Conservation (phyloP, 225 moss, liverwort and hornwort genomes). For the Bryum argenteum region DNA sequence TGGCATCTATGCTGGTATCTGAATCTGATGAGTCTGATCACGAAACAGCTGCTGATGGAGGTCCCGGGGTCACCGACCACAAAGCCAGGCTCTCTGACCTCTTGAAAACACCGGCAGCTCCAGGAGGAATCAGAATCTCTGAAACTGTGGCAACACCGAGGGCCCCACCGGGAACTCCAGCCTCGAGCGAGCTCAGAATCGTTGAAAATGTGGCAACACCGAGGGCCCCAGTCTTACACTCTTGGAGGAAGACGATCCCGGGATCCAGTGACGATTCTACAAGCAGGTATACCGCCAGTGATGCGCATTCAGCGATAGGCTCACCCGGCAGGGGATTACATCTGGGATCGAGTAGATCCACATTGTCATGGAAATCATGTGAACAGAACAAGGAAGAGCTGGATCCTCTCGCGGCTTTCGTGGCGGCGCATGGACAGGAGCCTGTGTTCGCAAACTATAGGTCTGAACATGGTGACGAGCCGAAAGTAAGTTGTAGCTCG, state of each 20-base stretch:
- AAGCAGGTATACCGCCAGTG: background rate
- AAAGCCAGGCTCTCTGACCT: too few species aligned
- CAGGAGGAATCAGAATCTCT: background rate
- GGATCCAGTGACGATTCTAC: background rate
- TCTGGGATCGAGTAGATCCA: background rate
- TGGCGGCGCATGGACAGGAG: background rate
- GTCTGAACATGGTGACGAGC: background rate
- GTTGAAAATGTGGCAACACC: background rate
- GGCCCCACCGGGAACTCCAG: background rate
- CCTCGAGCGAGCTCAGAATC: background rate
- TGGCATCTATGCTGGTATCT: conserved; percentile 44
- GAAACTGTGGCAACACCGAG: conserved; percentile 6
- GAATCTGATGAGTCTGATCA: conserved; percentile 18
- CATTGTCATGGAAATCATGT: conserved; percentile 20
- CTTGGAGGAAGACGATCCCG: conserved; percentile 10
- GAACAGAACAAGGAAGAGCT: background rate
- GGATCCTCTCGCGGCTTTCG: background rate
- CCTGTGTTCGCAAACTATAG: background rate
- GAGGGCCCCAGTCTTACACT: background rate
- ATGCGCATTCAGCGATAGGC: background rate
- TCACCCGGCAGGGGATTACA: background rate
- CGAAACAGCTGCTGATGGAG: conserved; percentile 5
- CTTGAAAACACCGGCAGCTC: too few species aligned
- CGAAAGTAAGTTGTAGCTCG: conserved; percentile 5
- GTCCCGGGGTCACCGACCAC: background rate